phyloP scores from a whole-genome alignment of 345 rosid species.

The thale cress (Arabidopsis thaliana) region DNA sequence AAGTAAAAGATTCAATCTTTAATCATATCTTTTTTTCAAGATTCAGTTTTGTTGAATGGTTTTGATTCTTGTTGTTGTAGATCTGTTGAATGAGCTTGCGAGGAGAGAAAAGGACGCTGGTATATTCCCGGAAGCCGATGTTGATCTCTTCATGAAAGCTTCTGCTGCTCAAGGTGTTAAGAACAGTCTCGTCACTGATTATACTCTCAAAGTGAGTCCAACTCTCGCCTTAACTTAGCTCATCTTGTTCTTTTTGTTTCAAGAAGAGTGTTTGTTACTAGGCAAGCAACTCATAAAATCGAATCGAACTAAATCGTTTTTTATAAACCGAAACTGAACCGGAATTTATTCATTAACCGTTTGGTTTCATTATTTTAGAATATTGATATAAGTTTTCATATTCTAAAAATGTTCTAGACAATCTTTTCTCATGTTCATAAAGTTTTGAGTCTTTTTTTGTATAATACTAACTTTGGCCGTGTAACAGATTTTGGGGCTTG shows the following conservation, averaged over 20 bases:
- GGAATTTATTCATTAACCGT: background rate
- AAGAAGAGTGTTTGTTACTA: no score
- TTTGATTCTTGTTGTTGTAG: constrained; percentile 43
- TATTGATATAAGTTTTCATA: no score
- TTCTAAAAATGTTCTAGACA: no score
- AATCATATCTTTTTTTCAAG: background rate
- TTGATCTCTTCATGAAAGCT: constrained; percentile 92
- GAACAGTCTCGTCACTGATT: constrained; percentile 81
- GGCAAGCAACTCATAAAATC: background rate
- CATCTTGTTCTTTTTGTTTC: background rate
- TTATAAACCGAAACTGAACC: background rate
- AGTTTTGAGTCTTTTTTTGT: background rate
- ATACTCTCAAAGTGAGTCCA: constrained; percentile 74
- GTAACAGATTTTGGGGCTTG: constrained; percentile 69
- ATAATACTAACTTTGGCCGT: background rate
- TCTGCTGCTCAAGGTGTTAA: constrained; percentile 76
- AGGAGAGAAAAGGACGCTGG: constrained; percentile 84
- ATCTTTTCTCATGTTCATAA: background rate
- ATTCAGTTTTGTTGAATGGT: background rate
- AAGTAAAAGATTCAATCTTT: background rate
- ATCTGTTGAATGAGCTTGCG: constrained; percentile 66
- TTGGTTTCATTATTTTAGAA: background rate
- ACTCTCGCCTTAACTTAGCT: background rate
- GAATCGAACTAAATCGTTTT: background rate
- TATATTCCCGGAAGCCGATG: constrained; percentile 80